Evolutionary conservation across 768 basidiomycete genomes (phyloP).

Genomic region (Glaciozyma martinii): DNA sequence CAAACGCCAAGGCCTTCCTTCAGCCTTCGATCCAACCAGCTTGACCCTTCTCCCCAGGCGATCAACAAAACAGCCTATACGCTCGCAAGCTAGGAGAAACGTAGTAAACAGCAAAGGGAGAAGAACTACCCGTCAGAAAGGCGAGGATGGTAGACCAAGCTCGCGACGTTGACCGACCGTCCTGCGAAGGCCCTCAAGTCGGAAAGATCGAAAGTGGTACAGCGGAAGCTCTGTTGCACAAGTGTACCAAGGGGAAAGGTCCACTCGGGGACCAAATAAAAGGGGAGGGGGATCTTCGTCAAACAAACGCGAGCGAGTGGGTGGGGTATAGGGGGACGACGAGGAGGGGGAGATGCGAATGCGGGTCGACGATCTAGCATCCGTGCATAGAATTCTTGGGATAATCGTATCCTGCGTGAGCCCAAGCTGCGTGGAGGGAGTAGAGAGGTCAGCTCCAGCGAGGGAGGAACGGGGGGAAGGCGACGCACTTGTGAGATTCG

Average conservation of each 20-base stretch:
- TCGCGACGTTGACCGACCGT: no score
- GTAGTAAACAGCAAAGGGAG: no score
- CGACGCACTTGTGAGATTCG: background rate
- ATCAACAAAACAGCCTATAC: no score
- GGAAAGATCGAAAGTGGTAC: background rate
- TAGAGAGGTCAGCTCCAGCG: background rate
- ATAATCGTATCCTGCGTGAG: conserved; percentile 60
- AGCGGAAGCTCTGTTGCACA: background rate
- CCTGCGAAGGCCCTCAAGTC: no score
- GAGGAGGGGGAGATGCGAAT: background rate
- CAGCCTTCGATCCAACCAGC: no score
- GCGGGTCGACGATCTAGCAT: conserved; percentile 34
- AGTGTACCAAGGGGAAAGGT: background rate
- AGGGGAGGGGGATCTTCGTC: background rate
- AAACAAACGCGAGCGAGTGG: no score
- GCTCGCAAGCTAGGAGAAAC: no score
- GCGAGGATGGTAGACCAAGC: no score
- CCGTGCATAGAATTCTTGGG: conserved; percentile 53
- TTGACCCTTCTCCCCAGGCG: no score
- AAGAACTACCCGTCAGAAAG: no score
- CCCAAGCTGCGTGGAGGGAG: conserved; percentile 55
- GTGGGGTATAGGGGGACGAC: no score
- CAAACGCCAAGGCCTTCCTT: no score
- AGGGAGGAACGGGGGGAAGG: background rate
- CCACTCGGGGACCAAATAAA: background rate